Evolutionary conservation across 805 yeast genomes (phyloP), one percentile per base, ranked within the genome.

Genomic region (Starmerella apicola): DNA sequence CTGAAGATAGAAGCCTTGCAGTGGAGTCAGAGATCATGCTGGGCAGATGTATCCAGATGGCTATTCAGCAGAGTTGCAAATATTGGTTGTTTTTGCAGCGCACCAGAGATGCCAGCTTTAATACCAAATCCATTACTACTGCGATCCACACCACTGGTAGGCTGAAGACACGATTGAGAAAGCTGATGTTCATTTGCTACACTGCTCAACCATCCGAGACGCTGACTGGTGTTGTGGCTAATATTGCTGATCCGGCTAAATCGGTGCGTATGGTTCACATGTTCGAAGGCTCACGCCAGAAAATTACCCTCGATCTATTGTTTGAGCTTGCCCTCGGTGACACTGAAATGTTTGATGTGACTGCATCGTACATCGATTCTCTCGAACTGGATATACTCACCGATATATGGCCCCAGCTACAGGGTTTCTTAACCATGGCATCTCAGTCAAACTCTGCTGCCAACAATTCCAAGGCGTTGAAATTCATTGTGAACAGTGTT

Each of bases 341-440:
- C 8, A 13, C 12, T 15, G 24, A 28, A 21, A 34, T 41, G 42
- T 50, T 52, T 23, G 34, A 34, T 6, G 81, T 81, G 53, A 57
- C 85, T 42, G 65, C 74, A 6, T 63, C 61, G 0, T 91, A 88
- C 55, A 61, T 78, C 18, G 61, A 61, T 4, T 69, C 85, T 0
- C 61, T 86, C 29, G 94, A 81, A 47, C 70, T 69, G 45, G 94
- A 84, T 50, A 74, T 82, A 0, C 63, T 84, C 36, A 85, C 80
- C 43, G 97, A 88, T 42, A 69, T 85, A 16, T 88, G 85, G 77
- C 57, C 58, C 8, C 71, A 68, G 18, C 62, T 78, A 25, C 61
- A 72, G 20, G 55, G 57, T 2, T 85, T 81, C 48, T 63, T 82
- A 48, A 76, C 68, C 46, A 84, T 76, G 4, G 70, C 75, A 0